These are phyloP conservation scores for Periglandula ipomoeae DNA, from an alignment of 2,329 filamentous ascomycete species.

Conservation along the genomic window DNA sequence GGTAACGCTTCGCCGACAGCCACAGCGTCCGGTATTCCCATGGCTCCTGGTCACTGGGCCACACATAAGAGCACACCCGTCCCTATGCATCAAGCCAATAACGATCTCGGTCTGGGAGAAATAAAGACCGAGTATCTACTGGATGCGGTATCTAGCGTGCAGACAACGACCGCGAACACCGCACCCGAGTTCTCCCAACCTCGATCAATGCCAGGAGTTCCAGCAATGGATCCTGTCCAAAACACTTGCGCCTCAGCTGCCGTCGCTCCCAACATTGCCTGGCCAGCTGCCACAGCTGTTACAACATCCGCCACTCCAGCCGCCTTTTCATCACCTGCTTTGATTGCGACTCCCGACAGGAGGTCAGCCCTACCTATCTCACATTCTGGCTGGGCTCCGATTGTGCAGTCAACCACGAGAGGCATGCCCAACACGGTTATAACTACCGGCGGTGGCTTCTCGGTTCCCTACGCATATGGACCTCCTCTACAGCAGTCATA, in stretches of 20 bases:
- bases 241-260: constrained; percentile 15
- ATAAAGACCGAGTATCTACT: constrained; percentile 16
- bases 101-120: constrained; percentile 14
- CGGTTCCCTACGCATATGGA: constrained; percentile 21
- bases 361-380: constrained; percentile 24
- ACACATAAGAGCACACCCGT: constrained; percentile 7
- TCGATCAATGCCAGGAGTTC: constrained; percentile 14
- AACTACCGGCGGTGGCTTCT: constrained; percentile 13
- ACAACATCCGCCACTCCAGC: constrained; percentile 38
- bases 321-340: constrained; percentile 34
- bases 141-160: constrained; percentile 11
- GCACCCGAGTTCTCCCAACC: constrained; percentile 14
- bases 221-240: constrained; percentile 12
- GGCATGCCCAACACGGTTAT: constrained; percentile 14
- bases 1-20: constrained; percentile 5
- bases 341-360: neutral
- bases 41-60: constrained; percentile 16
- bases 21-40: constrained; percentile 8
- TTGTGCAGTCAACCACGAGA: constrained; percentile 17
- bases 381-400: constrained; percentile 22
- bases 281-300: constrained; percentile 31
- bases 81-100: constrained; percentile 9
- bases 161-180: constrained; percentile 11
- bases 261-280: constrained; percentile 13
- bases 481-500: constrained; percentile 23